Conservation (phyloP, 495 filamentous ascomycete species). For the Aspergillus indologenus region DNA sequence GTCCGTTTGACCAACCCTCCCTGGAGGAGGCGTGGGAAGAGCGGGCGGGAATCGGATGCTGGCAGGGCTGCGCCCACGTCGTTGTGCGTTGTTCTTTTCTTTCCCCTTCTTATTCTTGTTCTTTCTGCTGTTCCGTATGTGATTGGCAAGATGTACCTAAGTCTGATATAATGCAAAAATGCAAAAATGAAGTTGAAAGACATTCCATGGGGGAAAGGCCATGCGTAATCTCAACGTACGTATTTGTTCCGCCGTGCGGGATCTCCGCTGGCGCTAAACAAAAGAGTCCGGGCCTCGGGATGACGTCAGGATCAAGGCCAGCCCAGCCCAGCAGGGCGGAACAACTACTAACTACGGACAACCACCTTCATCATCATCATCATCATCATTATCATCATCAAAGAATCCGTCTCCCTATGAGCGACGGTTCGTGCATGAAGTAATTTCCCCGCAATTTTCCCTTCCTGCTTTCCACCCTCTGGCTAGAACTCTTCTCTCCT, state of each 20-base stretch:
- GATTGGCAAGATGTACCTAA: conserved; percentile 23
- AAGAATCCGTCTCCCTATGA: too few relatives aligned
- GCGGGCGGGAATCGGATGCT: conserved; percentile 45
- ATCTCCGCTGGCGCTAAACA: background rate
- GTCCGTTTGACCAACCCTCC: conserved; percentile 19
- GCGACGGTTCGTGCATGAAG: background rate
- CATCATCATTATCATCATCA: background rate
- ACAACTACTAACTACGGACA: background rate
- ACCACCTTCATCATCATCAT: background rate
- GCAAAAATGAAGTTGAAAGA: background rate
- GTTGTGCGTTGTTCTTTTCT: conserved; percentile 18
- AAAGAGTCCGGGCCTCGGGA: background rate
- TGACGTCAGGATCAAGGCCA: too few relatives aligned
- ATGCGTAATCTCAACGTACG: too few relatives aligned
- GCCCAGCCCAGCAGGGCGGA: background rate
- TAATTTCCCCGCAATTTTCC: background rate
- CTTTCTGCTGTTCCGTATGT: conserved; percentile 23
- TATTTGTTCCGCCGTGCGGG: background rate
- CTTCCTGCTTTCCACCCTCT: background rate
- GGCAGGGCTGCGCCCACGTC: conserved; percentile 27
- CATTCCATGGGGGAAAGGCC: too few relatives aligned
- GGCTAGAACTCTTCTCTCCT: too few relatives aligned
- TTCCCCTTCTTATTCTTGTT: conserved; percentile 17
- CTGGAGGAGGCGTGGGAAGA: conserved; percentile 21
- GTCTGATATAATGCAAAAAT: conserved; percentile 19